Conservation (phyloP, 179 eudicot genomes). For the Patellifolia procumbens region DNA sequence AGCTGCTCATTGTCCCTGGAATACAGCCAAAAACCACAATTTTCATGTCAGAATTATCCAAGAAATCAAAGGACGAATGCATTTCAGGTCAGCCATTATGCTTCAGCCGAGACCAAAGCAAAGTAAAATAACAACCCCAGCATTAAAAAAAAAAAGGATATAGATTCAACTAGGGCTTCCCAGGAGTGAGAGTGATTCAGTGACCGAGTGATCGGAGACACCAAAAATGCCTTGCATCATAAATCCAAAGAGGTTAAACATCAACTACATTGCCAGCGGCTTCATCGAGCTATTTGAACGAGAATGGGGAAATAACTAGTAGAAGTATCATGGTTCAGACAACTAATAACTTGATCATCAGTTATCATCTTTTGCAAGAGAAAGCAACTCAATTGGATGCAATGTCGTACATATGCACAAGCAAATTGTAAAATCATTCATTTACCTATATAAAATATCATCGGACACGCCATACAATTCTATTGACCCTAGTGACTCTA, state of each 20-base stretch:
- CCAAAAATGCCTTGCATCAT: background rate
- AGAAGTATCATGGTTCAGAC: background rate
- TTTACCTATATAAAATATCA: background rate
- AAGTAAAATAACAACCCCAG: background rate
- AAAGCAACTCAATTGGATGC: background rate
- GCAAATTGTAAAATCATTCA: background rate
- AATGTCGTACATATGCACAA: background rate
- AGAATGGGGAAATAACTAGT: background rate
- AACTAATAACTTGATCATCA: background rate
- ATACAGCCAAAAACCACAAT: slow-evolving; percentile 4
- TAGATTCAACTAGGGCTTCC: background rate
- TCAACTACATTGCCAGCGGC: too few species aligned
- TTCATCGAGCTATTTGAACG: background rate
- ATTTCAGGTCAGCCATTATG: background rate
- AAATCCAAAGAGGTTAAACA: background rate
- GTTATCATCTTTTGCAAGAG: background rate
- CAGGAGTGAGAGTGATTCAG: too few species aligned
- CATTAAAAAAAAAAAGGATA: background rate
- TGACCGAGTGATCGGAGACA: background rate
- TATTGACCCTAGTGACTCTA: background rate
- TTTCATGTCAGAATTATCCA: background rate
- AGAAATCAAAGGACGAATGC: slow-evolving; percentile 4
- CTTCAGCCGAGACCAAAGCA: background rate
- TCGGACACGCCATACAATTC: background rate
- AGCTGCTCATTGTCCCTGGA: slow-evolving; percentile 84